Base-by-base conservation (phyloP, 2,329 filamentous ascomycete species). In the Annulohypoxylon truncatum region DNA sequence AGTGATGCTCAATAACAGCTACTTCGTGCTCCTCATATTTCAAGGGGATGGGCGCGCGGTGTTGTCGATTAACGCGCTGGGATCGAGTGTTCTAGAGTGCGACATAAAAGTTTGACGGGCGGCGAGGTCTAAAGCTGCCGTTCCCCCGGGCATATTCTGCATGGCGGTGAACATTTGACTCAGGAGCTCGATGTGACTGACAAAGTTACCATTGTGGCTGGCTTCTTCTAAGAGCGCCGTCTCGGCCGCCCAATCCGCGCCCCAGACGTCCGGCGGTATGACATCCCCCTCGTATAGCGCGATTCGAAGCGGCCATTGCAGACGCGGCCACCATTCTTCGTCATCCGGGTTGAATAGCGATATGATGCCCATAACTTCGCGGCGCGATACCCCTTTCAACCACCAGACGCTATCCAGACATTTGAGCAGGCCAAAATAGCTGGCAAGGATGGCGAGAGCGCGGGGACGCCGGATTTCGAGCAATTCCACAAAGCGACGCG, bases 381-480 rank as follows among this genome's bases (percentile, higher is more conserved):
- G 84, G 13, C 85, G 84, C 6, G 89, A 85, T 72, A 91, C 89
- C 38, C 90, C 89, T 18, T 88, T 83, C 26, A 92, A 79, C 90
- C 90, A 93, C 90, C 90, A 93, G 13, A 89, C 80, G 13, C 82
- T 77, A 65, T 90, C 85, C 67, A 90, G 81, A 31, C 84, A 83
- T 73, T 89, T 89, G 48, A 92, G 80, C 35, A 90, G 79, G 26
- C 87, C 89, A 71, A 90, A 90, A 75, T 90, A 91, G 75, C 87
- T 89, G 5, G 88, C 89, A 1, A 91, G 82, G 33, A 90, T 87
- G 29, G 85, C 84, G 26, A 91, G 80, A 1, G 89, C 87, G 10
- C 89, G 85, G 1, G 89, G 89, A 10, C 86, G 83, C 61, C 85
- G 84, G 57, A 83, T 80, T 66, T 86, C 84, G 10, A 92, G 82